Percentiles rank a stretch among this genome's conserved stretches.
phyloP scores from a whole-genome alignment of 2,329 filamentous ascomycete species.

The Aspergillus caelatus region DNA sequence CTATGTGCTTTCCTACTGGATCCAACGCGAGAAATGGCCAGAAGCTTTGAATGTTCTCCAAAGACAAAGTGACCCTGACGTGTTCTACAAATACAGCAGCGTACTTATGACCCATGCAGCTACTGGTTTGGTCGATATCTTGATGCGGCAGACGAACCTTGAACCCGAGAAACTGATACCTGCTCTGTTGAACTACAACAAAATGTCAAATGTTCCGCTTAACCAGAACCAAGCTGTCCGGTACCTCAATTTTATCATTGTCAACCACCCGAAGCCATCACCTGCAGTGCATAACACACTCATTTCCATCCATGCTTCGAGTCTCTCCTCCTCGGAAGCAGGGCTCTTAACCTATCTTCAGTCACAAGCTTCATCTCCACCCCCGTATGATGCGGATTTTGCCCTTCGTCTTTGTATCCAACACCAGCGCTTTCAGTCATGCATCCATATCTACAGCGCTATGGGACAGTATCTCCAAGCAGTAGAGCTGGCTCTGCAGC shows the following conservation, averaged over 20 bases:
- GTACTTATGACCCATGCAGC: conserved; percentile 92
- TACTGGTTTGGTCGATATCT: conserved; percentile 85
- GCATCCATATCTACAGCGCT: conserved; percentile 94
- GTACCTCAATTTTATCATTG: conserved; percentile 91
- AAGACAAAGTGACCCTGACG: conserved; percentile 86
- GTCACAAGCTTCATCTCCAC: conserved; percentile 81
- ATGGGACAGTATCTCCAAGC: conserved; percentile 95
- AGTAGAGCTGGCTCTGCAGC: conserved; percentile 87
- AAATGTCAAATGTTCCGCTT: conserved; percentile 66
- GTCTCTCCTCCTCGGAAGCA: conserved; percentile 79
- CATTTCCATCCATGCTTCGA: conserved; percentile 91
- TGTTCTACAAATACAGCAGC: conserved; percentile 95
- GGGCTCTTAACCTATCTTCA: conserved; percentile 87
- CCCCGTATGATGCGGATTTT: conserved; percentile 92
- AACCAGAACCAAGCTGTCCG: conserved; percentile 86
- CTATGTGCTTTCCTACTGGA: conserved; percentile 95
- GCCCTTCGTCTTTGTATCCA: conserved; percentile 94
- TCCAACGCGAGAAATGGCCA: conserved; percentile 88
- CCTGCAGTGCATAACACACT: conserved; percentile 96
- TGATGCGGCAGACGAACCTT: conserved; percentile 88
- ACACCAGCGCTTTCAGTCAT: conserved; percentile 87
- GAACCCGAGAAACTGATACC: conserved; percentile 88
- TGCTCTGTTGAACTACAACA: conserved; percentile 91
- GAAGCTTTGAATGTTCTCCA: conserved; percentile 88
- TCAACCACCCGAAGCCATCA: conserved; percentile 73